Conservation (phyloP, 768 basidiomycete species). For the Fomitopsis serialis region DNA sequence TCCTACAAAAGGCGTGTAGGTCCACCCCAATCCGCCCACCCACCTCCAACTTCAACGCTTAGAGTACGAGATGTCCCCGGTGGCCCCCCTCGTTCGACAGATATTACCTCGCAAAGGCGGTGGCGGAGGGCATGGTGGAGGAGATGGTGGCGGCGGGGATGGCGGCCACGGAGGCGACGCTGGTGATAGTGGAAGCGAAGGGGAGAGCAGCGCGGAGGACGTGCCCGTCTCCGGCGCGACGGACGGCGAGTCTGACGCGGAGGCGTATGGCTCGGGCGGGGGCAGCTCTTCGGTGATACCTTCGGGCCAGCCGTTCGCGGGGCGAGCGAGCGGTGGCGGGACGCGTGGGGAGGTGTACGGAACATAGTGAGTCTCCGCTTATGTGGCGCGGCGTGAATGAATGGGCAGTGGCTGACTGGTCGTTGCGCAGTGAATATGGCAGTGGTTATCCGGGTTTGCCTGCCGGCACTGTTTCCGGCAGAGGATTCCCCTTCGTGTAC, state of each 20-base stretch:
- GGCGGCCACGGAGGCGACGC: slow-evolving; percentile 15
- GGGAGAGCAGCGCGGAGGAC: slow-evolving; percentile 5
- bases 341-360: slow-evolving; percentile 25
- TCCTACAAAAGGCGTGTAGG: too few relatives aligned
- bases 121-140: slow-evolving; percentile 7
- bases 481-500: slow-evolving; percentile 58
- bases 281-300: slow-evolving; percentile 20
- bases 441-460: slow-evolving; percentile 55
- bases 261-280: slow-evolving; percentile 24
- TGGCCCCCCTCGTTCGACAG: slow-evolving; percentile 8
- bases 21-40: too few relatives aligned
- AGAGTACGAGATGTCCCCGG: slow-evolving; percentile 8
- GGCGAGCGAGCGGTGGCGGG: slow-evolving; percentile 47
- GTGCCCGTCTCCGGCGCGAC: slow-evolving; percentile 19
- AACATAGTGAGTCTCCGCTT: slow-evolving; percentile 4
- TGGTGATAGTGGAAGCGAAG: slow-evolving; percentile 7
- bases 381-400: not conserved
- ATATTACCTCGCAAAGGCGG: slow-evolving; percentile 17
- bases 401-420: not conserved
- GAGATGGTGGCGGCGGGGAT: slow-evolving; percentile 17
- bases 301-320: slow-evolving; percentile 24
- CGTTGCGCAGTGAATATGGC: slow-evolving; percentile 42
- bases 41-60: too few relatives aligned
- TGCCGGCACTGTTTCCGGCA: slow-evolving; percentile 40
- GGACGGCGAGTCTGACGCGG: slow-evolving; percentile 13